Base-by-base conservation (phyloP, 1,139 yeast genomes). In the Hansenula anomala region DNA sequence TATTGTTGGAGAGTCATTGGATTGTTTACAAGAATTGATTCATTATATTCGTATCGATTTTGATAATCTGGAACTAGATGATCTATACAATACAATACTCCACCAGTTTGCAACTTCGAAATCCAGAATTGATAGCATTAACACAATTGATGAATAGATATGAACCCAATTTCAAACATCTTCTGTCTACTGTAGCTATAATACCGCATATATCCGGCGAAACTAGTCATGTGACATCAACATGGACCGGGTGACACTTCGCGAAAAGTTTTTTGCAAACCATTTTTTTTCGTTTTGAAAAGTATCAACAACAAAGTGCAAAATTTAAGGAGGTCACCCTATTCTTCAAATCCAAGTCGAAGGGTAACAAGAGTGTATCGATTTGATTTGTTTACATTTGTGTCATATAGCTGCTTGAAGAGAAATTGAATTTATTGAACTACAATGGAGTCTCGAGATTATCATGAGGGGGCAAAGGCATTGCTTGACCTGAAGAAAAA, bases 1-100 rank as follows among this genome's bases (percentile, higher is more conserved):
- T 39, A 63, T 66, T 28, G 58, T 66, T 53, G 63, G 65, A 4
- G 69, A 65, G 44, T 60, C 69, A 0, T 39, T 64, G 10, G 69
- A 64, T 42, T 63, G 69, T 45, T 44, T 63, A 1, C 51, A 58
- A 1, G 70, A 64, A 39, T 41, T 64, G 12, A 45, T 60, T 1
- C 55, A 48, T 26, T 46, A 42, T 28, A 37, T 48, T 8, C 36
- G 48, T 7, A 27, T 40, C 6, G 36, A 37, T 16, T 48, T 47
- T 32, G 46, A 47, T 24, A 42, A 41, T 19, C 20, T 38, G n/a
- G 41, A 30, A 12, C 36, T 38, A 9, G 45, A 38, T 17, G 50
- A 47, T 1, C 23, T 37, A 3, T 45, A 45, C 17, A 42, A 41
- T 15, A 36, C 32, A 14, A 28, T 45, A 2, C 17, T 45, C 4